A percentile compares a stretch with the other conserved stretches of the same genome.
phyloP scores from a whole-genome alignment of 2,329 filamentous ascomycete genomes.

The Periconia sp. region DNA sequence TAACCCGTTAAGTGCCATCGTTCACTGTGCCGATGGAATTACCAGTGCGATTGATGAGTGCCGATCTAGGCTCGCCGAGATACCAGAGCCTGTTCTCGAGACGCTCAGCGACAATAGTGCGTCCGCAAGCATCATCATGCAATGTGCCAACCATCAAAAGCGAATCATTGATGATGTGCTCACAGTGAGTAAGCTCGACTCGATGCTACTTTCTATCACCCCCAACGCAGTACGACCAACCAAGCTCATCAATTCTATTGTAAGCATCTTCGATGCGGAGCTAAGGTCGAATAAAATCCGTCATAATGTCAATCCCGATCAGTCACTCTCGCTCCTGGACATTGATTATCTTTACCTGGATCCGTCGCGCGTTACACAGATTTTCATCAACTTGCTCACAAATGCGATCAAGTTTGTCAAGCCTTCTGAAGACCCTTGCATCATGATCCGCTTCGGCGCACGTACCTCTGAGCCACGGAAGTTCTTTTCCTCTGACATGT shows the following conservation, averaged over 20 bases:
- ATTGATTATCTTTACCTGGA: constrained; percentile 51
- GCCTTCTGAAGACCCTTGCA: constrained; percentile 36
- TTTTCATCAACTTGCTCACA: constrained; percentile 79
- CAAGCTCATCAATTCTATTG: constrained; percentile 43
- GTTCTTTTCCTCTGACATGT: constrained; percentile 35
- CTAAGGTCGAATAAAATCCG: constrained; percentile 39
- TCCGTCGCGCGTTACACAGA: constrained; percentile 62
- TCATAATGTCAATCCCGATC: constrained; percentile 40
- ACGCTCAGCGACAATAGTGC: constrained; percentile 37
- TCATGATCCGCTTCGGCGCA: constrained; percentile 49
- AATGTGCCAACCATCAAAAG: constrained; percentile 56
- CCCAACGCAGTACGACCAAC: constrained; percentile 47
- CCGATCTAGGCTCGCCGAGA: constrained; percentile 22
- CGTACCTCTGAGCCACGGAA: constrained; percentile 25
- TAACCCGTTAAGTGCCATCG: constrained; percentile 52
- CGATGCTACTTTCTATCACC: constrained; percentile 51
- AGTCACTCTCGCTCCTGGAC: constrained; percentile 41
- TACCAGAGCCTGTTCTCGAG: constrained; percentile 32
- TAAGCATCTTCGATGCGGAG: constrained; percentile 48
- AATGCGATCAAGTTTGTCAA: constrained; percentile 53
- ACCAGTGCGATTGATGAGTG: constrained; percentile 42
- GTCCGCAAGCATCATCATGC: constrained; percentile 51
- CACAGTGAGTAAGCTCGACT: constrained; percentile 54
- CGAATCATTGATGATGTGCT: constrained; percentile 57
- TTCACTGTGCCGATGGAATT: constrained; percentile 54